Base-by-base conservation (phyloP, 305 asterid genomes). In the Plantago rigida region DNA sequence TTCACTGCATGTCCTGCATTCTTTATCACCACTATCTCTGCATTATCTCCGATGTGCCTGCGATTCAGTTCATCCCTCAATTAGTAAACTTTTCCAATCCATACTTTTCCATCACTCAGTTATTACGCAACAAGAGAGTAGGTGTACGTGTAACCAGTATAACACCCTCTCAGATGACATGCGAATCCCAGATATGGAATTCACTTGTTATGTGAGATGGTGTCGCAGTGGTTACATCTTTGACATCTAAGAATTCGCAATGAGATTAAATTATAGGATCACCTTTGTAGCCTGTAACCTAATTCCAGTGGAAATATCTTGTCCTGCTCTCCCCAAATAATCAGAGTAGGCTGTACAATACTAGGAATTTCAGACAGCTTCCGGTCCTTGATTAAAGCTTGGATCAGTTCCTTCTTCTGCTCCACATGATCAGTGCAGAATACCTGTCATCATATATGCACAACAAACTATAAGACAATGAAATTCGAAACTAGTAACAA, bases 1-100 rank as follows among this genome's bases (percentile, higher is more conserved):
- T 91, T 87, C 70, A 87, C 82, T 3, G 95, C 94, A 72, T 91
- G 95, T 5, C 98, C 96, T 7, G 95, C 95, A 52, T 85, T 75
- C 76, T 83, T 85, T 48, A 91, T 84, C 51, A 86, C 84, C 64
- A 82, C 82, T 9, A 91, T 36, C 46, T 65, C 69, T 15, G 98
- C 95, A 66, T 74, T 73, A 13, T 81, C 94, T 47, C 95, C 95
- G 13, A 91, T 80, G 73, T 87, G 94, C 70, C 97, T 89, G 78
- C 62, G 62, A 24, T 26, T 51, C 17, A 8, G 34, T 29, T 4
- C 34, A 29, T 29, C 5, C 34, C 34, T 29, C 34, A 29, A 17
- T 17, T 17, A 17, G 19, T 17, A 0, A 17, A 17, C 19, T 29
- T 29, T 29, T 4, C 5, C 34, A 0, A 29, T 4, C 34, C 5